phyloP scores from a whole-genome alignment of 2,329 filamentous ascomycete genomes.

The Leptographium wingfieldii region DNA sequence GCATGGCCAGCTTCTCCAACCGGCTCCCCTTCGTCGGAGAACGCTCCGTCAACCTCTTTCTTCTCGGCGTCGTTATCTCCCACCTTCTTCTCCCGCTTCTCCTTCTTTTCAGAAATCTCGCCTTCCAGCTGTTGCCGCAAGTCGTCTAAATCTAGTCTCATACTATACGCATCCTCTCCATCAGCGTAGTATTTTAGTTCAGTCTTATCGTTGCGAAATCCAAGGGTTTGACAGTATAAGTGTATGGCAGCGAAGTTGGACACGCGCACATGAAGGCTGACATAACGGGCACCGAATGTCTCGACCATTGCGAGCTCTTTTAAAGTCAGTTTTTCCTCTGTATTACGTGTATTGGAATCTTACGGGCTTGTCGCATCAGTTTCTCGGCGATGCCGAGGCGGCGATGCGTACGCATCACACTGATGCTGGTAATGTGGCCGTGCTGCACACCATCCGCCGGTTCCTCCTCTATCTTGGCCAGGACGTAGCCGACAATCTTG shows the following conservation, averaged over 20 bases:
- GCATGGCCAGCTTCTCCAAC: conserved; percentile 49
- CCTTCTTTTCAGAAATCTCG: conserved; percentile 22
- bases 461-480: conserved; percentile 99
- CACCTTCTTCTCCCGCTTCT: conserved; percentile 25
- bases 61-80: not conserved
- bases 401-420: conserved; percentile 92
- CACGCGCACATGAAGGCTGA: conserved; percentile 89
- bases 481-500: conserved; percentile 97
- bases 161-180: conserved; percentile 89
- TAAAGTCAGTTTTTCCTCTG: not conserved
- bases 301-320: conserved; percentile 92
- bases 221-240: conserved; percentile 83
- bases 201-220: conserved; percentile 77
- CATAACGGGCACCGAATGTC: conserved; percentile 80
- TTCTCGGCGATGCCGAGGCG: conserved; percentile 89
- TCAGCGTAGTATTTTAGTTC: conserved; percentile 93
- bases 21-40: conserved; percentile 53
- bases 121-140: conserved; percentile 37
- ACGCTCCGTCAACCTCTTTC: conserved; percentile 46
- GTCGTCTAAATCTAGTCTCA: conserved; percentile 71
- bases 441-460: conserved; percentile 81
- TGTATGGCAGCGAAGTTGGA: conserved; percentile 85
- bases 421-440: conserved; percentile 90
- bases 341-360: conserved; percentile 22
- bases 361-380: conserved; percentile 92